These are phyloP conservation scores for Fusarium poae DNA, from an alignment of 2,329 filamentous ascomycete species.

Conservation along the genomic window DNA sequence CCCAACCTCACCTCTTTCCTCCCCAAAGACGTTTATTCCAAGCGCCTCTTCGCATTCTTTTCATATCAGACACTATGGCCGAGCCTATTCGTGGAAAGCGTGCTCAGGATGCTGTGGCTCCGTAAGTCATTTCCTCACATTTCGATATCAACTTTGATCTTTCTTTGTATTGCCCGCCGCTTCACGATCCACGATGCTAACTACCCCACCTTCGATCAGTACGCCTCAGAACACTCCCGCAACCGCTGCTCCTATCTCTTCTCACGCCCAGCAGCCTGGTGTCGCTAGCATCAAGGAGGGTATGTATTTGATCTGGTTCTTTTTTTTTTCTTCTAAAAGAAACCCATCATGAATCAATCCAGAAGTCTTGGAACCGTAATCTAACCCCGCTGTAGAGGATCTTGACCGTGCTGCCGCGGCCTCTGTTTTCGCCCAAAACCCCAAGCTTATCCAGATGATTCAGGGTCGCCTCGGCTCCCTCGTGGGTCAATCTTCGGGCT, in stretches of 20 bases:
- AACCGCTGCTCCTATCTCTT: conserved; percentile 95
- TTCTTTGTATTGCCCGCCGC: conserved; percentile 42
- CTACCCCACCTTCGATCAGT: conserved; percentile 70
- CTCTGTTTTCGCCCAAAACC: conserved; percentile 95
- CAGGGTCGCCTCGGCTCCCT: conserved; percentile 94
- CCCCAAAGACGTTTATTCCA: conserved; percentile 49
- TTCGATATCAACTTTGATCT: conserved; percentile 31
- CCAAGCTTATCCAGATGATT: conserved; percentile 95
- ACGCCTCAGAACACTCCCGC: conserved; percentile 99
- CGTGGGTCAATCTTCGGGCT: conserved; percentile 94
- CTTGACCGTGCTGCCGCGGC: conserved; percentile 88
- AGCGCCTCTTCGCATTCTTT: conserved; percentile 45
- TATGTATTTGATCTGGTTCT: conserved; percentile 61
- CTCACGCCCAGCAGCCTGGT: conserved; percentile 94
- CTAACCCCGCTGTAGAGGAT: conserved; percentile 74
- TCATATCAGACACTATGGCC: conserved; percentile 64
- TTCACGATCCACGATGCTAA: conserved; percentile 51
- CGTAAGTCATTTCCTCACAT: conserved; percentile 61
- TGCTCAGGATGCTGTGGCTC: conserved; percentile 67
- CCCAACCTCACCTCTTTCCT: conserved; percentile 49
- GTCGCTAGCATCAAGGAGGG: conserved; percentile 98
- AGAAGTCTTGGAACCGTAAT: conserved; percentile 8
- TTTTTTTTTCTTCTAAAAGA: background rate
- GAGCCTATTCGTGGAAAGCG: conserved; percentile 75
- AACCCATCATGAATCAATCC: conserved; percentile 19